Base-by-base conservation (phyloP, 371 early-diverging fungal species). In the Mucor mucedo region DNA sequence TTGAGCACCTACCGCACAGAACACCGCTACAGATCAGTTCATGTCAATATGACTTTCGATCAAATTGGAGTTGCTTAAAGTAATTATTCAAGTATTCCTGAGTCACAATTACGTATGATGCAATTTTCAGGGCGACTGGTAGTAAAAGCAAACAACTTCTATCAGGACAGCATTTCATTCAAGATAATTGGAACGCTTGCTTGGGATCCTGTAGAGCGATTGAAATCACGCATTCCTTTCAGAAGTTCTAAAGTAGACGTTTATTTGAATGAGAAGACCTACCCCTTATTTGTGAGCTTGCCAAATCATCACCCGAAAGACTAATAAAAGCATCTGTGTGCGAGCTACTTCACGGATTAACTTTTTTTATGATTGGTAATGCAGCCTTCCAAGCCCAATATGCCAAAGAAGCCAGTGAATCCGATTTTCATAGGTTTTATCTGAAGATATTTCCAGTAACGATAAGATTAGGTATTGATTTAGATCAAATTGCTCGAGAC, bases 271-370 rank as follows among this genome's bases (percentile, higher is more conserved):
- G n/a, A n/a, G 90, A 92, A 44, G 72, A 91, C 40, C 71, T 94
- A 2, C 93, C 94, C 6, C 80, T 91, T 2, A 85, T 94, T 16
- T 81, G 89, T 32, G 87, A 91, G 28, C 71, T 93, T 11, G 90
- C 93, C 0, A 91, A 91, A 66, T 79, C 77, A 35, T 89, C 93
- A 0, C 84, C 91, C 2, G 88, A 92, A 48, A 73, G 94, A 33
- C 82, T 90, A 65, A 83, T 87, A 47, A 93, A 93, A 62, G 82
- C 89, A 0, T 90, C 90, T 21, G 88, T 91, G 5, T 87, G 89
- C 55, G 94, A 94, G 63, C 69, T 92, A 2, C 62, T 94, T n/a
- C 93, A 94, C 62, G 84, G 88, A 1, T 56, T 91, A 0, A 76
- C 89, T 5, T 64, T 91, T 14, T 57, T 86, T 11, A 92, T 93